These are phyloP conservation scores for Apiotrichum veenhuisii DNA, from an alignment of 1,284 basidiomycete genomes.

Conservation along the genomic window DNA sequence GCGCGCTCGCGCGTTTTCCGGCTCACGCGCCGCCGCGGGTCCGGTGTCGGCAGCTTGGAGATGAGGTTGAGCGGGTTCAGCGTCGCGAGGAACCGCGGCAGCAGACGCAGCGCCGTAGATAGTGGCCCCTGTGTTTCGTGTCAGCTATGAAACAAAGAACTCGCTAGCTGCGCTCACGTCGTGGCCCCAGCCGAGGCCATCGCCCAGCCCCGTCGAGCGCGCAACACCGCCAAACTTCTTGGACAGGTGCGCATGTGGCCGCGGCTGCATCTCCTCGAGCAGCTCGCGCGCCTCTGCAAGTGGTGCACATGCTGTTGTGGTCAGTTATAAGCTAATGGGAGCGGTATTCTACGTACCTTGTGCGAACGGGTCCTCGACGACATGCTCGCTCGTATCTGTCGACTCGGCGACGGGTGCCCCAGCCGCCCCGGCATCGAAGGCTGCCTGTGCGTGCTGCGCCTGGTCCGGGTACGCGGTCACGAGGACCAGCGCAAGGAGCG, in stretches of 20 bases:
- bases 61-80: constrained; percentile 34
- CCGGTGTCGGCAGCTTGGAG: constrained; percentile 5
- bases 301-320: constrained; percentile 25
- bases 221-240: constrained; percentile 22
- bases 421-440: neutral
- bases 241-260: constrained; percentile 24
- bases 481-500: neutral
- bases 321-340: neutral
- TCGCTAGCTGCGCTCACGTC: constrained; percentile 26
- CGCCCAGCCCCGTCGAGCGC: constrained; percentile 27
- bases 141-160: neutral
- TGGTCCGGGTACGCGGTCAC: neutral
- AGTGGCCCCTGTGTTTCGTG: constrained; percentile 38
- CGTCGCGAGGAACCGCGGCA: constrained; percentile 28
- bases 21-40: constrained; percentile 7
- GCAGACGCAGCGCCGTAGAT: constrained; percentile 33
- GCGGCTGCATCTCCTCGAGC: constrained; percentile 27
- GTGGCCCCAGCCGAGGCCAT: constrained; percentile 37
- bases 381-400: neutral
- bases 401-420: neutral
- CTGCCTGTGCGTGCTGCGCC: neutral
- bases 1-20: constrained; percentile 47
- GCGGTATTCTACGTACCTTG: neutral
- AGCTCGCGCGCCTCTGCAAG: constrained; percentile 31
- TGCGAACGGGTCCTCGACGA: neutral